Base-by-base conservation (phyloP, 2,329 filamentous ascomycete species). In the Botryotinia convoluta region DNA sequence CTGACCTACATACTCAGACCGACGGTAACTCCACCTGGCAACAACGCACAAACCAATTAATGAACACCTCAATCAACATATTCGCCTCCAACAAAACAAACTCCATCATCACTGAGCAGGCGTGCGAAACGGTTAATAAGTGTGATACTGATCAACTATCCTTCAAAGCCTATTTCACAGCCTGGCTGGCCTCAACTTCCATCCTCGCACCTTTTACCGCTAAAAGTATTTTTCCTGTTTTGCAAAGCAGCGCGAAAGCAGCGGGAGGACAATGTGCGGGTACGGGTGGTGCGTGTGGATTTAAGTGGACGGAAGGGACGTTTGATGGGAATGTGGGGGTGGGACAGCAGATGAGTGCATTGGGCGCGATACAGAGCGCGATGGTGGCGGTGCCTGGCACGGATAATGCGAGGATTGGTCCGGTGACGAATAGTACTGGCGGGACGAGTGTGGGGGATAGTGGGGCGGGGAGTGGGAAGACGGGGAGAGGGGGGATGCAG, bases 301-400 rank as follows among this genome's bases (percentile, higher is more conserved):
- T 90, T 67, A 86, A 86, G 74, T 92, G 90, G 89, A 86, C 86
- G 51, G 85, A 86, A 70, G 75, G 71, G 1, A 82, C 79, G 9
- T 82, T 82, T n/a, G 90, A 92, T 79, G 87, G 88, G 35, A 85
- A 84, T 14, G 85, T 85, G 1, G 91, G 91, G 5, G 87, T 92
- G 1, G 91, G 91, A 6, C 90, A 92, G 80, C 90, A 93, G 81
- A 93, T 93, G 91, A 85, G 88, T 1, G 90, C 87, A 8, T 83
- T 93, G 80, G 90, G 92, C 76, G 84, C 91, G 14, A 86, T 89
- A 69, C 80, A 83, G 72, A 83, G 83, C 51, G 80, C 84, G 67
- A 76, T 81, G 16, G 75, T 76, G 35, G 69, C 71, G 14, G 81
- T 84, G 0, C 75, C 78, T 7, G 82, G 83, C 2, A 77, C 75